Evolutionary conservation across 1,284 basidiomycete species (phyloP), one percentile per base, ranked within the genome.

Genomic region (Papiliotrema laurentii): DNA sequence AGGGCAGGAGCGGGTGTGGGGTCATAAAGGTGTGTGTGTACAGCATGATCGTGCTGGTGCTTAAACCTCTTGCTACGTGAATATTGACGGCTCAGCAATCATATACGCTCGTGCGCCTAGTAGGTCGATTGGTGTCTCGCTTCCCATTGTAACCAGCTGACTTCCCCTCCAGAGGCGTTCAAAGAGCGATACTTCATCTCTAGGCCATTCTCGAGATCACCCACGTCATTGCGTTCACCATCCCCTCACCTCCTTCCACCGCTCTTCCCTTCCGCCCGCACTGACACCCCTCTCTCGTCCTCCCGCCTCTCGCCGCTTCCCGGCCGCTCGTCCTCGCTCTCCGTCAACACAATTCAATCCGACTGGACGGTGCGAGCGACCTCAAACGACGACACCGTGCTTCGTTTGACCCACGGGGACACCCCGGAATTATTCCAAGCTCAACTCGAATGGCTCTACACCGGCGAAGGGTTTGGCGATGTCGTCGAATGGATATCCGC

Each of bases 401-500:
- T 35, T 26, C 26, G n/a, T 13, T 73, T 90, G 7, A 79, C 80
- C 3, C 82, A 86, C 21, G 78, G 79, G 36, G 86, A 85, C 53
- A 85, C 84, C 50, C 82, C 86, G 0, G 79, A 82, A 22, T 77
- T 91, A 35, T 89, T 92, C 73, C 78, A 83, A 21, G 87, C 89
- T 42, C 87, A 92, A 66, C 82, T 97, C 39, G 90, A 94, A 49
- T 70, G 68, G 69, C 54, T 72, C 14, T 72, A 72, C 49, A 72
- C 70, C 1, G 65, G 64, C 30, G 64, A 71, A 49, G 88, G 86
- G 18, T 82, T 91, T 50, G 87, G 87, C 27, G 85, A 86, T 60
- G 87, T 89, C 1, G 91, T 93, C 57, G 87, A 90, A 58, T 91
- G 92, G 74, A 81, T 93, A 16, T 89, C 87, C 61, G 88, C 89